phyloP scores from a whole-genome alignment of 768 basidiomycete genomes.

The Hemileccinum impolitum region DNA sequence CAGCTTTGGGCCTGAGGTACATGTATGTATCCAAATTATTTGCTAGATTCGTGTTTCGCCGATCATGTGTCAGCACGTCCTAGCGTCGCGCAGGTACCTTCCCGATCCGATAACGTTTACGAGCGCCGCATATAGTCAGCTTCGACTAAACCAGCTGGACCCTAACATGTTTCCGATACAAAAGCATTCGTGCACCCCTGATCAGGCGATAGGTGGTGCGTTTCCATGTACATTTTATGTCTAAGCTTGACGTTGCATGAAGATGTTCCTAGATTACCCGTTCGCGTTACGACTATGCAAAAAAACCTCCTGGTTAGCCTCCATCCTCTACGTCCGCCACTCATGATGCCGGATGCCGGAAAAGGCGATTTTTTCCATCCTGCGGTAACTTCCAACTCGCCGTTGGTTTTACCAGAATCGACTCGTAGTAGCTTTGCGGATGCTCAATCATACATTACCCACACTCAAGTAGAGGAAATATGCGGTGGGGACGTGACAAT shows the following conservation, averaged over 20 bases:
- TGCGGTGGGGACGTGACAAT: slow-evolving; percentile 65
- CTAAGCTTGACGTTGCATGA: slow-evolving; percentile 8
- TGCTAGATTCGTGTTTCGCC: background rate
- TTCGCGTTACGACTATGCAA: slow-evolving; percentile 41
- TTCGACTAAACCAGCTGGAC: slow-evolving; percentile 72
- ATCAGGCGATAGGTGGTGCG: slow-evolving; percentile 37
- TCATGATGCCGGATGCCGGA: slow-evolving; percentile 26
- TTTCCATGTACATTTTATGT: background rate
- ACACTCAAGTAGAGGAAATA: background rate
- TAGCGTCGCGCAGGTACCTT: slow-evolving; percentile 61
- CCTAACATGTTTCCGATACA: slow-evolving; percentile 69
- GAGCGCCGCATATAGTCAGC: slow-evolving; percentile 66
- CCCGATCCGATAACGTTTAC: slow-evolving; percentile 72
- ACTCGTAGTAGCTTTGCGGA: slow-evolving; percentile 39
- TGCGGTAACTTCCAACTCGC: slow-evolving; percentile 12
- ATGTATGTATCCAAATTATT: slow-evolving; percentile 44
- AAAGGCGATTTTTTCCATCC: slow-evolving; percentile 32
- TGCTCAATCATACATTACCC: slow-evolving; percentile 25
- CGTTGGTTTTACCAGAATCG: slow-evolving; percentile 20
- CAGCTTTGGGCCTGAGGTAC: slow-evolving; percentile 53
- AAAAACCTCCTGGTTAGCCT: slow-evolving; percentile 41
- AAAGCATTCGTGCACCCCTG: slow-evolving; percentile 43
- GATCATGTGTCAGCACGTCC: slow-evolving; percentile 56
- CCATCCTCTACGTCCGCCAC: slow-evolving; percentile 46
- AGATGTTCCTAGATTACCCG: slow-evolving; percentile 44